Percentiles rank a stretch among this genome's conserved stretches.
Evolutionary conservation across 1,139 yeast species (phyloP).

Genomic region (Tardiomyces depauwii): DNA sequence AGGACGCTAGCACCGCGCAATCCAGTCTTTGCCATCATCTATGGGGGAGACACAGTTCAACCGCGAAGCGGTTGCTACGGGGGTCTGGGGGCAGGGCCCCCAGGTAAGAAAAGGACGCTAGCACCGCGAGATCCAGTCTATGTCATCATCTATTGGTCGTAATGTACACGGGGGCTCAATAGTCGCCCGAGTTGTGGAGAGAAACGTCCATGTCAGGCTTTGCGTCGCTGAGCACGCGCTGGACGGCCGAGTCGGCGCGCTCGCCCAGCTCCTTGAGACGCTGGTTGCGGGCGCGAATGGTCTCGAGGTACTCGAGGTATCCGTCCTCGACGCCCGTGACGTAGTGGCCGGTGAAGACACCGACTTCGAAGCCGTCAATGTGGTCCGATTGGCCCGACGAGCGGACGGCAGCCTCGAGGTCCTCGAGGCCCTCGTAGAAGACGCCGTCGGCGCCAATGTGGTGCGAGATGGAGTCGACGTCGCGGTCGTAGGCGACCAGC

Average conservation of each 20-base stretch:
- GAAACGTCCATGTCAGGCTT: slow-evolving; percentile 91
- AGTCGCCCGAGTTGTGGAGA: slow-evolving; percentile 80
- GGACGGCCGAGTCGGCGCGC: slow-evolving; percentile 22
- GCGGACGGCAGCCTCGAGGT: slow-evolving; percentile 33
- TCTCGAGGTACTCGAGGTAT: slow-evolving; percentile 72
- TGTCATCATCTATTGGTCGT: no score
- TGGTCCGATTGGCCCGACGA: slow-evolving; percentile 11
- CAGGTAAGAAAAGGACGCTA: no score
- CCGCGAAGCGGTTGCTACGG: no score
- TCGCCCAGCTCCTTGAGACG: slow-evolving; percentile 36
- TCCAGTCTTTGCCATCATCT: no score
- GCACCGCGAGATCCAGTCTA: no score
- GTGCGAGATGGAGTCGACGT: slow-evolving; percentile 60
- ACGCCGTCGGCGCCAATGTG: slow-evolving; percentile 90
- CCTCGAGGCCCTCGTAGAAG: slow-evolving; percentile 76
- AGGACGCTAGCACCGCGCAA: no score
- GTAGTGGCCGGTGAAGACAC: slow-evolving; percentile 93
- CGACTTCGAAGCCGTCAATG: slow-evolving; percentile 69
- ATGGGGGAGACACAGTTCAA: no score
- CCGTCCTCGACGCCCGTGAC: slow-evolving; percentile 85
- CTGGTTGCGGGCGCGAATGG: slow-evolving; percentile 72
- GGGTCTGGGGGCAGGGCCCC: no score
- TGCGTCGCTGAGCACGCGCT: slow-evolving; percentile 40
- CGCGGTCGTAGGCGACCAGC: slow-evolving; percentile 73
- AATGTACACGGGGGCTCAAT: slow-evolving; percentile 15